These are phyloP conservation scores for Lathyrus sativus DNA, from an alignment of 306 rosid genomes.

Conservation along the genomic window DNA sequence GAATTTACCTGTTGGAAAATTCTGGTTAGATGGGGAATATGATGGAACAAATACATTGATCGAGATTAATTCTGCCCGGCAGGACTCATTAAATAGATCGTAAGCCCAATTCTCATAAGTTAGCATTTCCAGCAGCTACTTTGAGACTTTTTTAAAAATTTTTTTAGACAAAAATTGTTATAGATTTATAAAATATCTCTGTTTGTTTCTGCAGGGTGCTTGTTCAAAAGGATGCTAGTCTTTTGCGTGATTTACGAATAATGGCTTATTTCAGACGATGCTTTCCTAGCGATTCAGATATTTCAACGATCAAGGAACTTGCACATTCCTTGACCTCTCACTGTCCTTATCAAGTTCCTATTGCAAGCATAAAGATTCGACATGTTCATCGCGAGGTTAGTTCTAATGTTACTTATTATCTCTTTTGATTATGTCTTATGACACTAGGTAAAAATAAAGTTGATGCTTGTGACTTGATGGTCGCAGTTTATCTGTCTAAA, in stretches of 20 bases:
- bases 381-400: slow-evolving; percentile 84
- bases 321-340: slow-evolving; percentile 83
- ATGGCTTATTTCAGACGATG: slow-evolving; percentile 92
- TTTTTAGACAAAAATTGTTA: neutral
- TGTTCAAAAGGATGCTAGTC: slow-evolving; percentile 70
- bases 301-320: slow-evolving; percentile 75
- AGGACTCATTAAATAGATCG: slow-evolving; percentile 73
- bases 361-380: slow-evolving; percentile 69
- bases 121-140: slow-evolving; percentile 21
- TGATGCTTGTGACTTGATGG: slow-evolving; percentile 21
- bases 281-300: slow-evolving; percentile 58
- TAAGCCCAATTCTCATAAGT: slow-evolving; percentile 51
- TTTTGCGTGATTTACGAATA: slow-evolving; percentile 67
- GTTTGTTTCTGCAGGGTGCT: slow-evolving; percentile 54
- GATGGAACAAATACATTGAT: slow-evolving; percentile 54
- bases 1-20: slow-evolving; percentile 81
- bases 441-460: slow-evolving; percentile 1
- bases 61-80: slow-evolving; percentile 73
- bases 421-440: slow-evolving; percentile 4
- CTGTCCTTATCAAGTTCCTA: slow-evolving; percentile 88
- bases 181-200: neutral
- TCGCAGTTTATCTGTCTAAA: slow-evolving; percentile 9
- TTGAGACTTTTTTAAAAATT: neutral
- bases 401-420: slow-evolving; percentile 33
- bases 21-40: slow-evolving; percentile 65